Conservation (phyloP, 1,284 basidiomycete species). For the Ceratobasidium theobromae region DNA sequence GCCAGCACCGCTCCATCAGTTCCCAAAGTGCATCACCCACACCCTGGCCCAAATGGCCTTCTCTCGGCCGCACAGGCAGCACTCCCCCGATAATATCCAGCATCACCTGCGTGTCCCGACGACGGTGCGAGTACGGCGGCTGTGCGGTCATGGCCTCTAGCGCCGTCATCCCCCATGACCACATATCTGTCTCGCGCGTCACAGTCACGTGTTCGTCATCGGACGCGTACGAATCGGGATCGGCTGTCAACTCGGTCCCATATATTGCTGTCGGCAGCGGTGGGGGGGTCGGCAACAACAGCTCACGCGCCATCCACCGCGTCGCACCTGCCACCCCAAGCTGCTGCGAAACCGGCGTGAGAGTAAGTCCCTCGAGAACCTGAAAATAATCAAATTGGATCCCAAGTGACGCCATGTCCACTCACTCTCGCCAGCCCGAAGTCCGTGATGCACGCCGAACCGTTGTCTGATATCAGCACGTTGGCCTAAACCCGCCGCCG, state of each 20-base stretch:
- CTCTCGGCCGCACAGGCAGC: not conserved
- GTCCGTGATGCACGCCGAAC: slow-evolving; percentile 24
- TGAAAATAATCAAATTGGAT: not conserved
- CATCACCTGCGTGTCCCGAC: slow-evolving; percentile 26
- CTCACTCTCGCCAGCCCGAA: slow-evolving; percentile 16
- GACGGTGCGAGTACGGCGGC: slow-evolving; percentile 22
- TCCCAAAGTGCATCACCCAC: slow-evolving; percentile 14
- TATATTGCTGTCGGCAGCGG: slow-evolving; percentile 2
- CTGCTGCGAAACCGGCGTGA: slow-evolving; percentile 16
- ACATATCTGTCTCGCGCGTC: slow-evolving; percentile 29
- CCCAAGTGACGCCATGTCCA: not conserved
- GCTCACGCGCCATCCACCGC: slow-evolving; percentile 21
- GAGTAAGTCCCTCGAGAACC: slow-evolving; percentile 18
- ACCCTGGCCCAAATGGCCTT: not conserved
- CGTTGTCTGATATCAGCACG: slow-evolving; percentile 18
- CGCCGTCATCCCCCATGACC: slow-evolving; percentile 25
- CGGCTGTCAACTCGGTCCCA: not conserved
- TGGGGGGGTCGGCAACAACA: slow-evolving; percentile 6
- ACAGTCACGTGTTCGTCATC: slow-evolving; percentile 13
- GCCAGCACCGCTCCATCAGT: slow-evolving; percentile 29
- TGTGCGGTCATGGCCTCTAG: slow-evolving; percentile 25
- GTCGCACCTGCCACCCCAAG: slow-evolving; percentile 16
- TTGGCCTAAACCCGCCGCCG: not conserved
- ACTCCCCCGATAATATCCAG: slow-evolving; percentile 20
- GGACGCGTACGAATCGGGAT: not conserved